A percentile compares a stretch with the other conserved stretches of the same genome.
These are phyloP conservation scores for Aspergillus vadensis DNA, from an alignment of 2,329 filamentous ascomycete species.

Conservation along the genomic window DNA sequence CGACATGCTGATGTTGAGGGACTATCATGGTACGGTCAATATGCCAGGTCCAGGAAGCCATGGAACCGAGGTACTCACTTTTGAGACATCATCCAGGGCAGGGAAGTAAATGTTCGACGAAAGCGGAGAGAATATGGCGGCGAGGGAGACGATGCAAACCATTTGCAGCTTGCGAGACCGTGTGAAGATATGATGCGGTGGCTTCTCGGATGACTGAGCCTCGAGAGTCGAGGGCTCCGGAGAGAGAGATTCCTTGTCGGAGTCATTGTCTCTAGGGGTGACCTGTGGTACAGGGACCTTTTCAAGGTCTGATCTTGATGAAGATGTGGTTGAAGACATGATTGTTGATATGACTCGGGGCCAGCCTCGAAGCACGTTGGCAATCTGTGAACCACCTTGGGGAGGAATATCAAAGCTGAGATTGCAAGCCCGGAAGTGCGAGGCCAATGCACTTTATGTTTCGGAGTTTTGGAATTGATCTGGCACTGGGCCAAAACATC, in stretches of 20 bases:
- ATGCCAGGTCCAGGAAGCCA: slow-evolving; percentile 3
- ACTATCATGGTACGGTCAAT: slow-evolving; percentile 2
- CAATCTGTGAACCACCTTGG: background rate
- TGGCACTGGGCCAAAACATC: background rate
- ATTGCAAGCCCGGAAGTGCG: background rate
- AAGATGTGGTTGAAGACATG: slow-evolving; percentile 3
- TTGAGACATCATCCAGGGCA: slow-evolving; percentile 30
- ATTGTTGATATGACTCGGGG: background rate
- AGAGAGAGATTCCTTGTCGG: background rate
- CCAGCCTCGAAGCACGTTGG: slow-evolving; percentile 8
- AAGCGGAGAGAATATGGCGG: slow-evolving; percentile 41
- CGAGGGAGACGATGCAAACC: slow-evolving; percentile 15
- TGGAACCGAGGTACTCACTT: slow-evolving; percentile 20
- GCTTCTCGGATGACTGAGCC: background rate
- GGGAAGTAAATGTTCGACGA: slow-evolving; percentile 53
- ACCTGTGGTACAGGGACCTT: slow-evolving; percentile 8
- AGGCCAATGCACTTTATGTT: background rate
- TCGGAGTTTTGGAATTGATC: background rate
- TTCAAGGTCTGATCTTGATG: background rate
- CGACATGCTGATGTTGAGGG: slow-evolving; percentile 29
- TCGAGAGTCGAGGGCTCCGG: background rate
- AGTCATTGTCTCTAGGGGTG: background rate
- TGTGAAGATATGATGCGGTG: slow-evolving; percentile 7
- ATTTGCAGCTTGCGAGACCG: slow-evolving; percentile 7
- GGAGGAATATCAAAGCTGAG: background rate